A percentile compares a stretch with the other conserved stretches of the same genome.
Evolutionary conservation across 2,329 filamentous ascomycete species (phyloP).

Genomic region (Hortaea werneckii): DNA sequence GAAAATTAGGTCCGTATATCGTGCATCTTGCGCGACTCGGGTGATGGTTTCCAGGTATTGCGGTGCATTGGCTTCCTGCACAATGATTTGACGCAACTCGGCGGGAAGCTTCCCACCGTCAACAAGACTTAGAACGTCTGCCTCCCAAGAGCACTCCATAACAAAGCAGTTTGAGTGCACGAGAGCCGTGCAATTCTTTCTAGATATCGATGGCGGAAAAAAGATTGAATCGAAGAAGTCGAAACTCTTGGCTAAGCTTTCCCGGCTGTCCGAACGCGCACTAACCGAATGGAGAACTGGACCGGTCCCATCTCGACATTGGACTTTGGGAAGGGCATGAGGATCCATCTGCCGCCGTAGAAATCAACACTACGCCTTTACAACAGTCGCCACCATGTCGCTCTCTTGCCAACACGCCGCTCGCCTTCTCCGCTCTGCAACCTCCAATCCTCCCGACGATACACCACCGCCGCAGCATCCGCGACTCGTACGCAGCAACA

Average conservation of each 20-base stretch:
- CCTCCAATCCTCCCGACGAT: slow-evolving; percentile 16
- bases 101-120: slow-evolving; percentile 51
- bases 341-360: background rate
- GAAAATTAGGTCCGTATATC: slow-evolving; percentile 64
- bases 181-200: background rate
- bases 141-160: slow-evolving; percentile 25
- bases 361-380: too few relatives aligned
- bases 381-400: slow-evolving; percentile 27
- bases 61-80: slow-evolving; percentile 48
- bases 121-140: slow-evolving; percentile 9
- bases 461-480: slow-evolving; percentile 12
- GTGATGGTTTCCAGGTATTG: slow-evolving; percentile 64
- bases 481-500: slow-evolving; percentile 13
- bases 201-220: too few relatives aligned
- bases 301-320: background rate
- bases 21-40: slow-evolving; percentile 56
- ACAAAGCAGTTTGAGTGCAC: background rate
- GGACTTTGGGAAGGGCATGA: background rate
- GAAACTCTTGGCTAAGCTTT: background rate
- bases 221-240: background rate
- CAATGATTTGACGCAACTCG: slow-evolving; percentile 58
- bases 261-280: slow-evolving; percentile 1
- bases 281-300: slow-evolving; percentile 1
- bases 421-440: slow-evolving; percentile 23
- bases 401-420: slow-evolving; percentile 35